Evolutionary conservation across 257 asterid genomes (phyloP).

Genomic region (Scutellaria baicalensis): DNA sequence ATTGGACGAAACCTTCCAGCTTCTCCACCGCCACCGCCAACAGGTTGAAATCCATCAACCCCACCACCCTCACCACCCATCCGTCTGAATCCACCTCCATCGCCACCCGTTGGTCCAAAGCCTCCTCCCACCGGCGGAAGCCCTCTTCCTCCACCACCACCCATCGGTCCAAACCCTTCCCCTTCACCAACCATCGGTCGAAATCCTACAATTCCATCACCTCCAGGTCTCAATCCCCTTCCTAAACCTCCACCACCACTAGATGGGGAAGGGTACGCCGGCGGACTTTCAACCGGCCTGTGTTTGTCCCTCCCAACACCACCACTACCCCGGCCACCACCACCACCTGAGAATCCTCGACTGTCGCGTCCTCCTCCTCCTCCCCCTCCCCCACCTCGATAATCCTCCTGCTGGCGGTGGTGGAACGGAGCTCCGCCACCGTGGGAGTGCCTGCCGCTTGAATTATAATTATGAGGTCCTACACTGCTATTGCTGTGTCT

Average conservation of each 20-base stretch:
- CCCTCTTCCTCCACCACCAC: conserved; percentile 27
- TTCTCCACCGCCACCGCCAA: conserved; percentile 15
- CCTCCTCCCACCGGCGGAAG: conserved; percentile 24
- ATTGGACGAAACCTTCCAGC: conserved; percentile 17
- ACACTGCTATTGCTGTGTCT: conserved; percentile 28
- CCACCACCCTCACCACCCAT: conserved; percentile 20
- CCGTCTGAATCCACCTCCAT: conserved; percentile 2
- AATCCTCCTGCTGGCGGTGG: conserved; percentile 24
- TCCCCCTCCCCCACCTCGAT: conserved; percentile 32
- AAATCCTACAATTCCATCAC: conserved; percentile 28
- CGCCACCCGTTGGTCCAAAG: conserved; percentile 9
- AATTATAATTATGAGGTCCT: conserved; percentile 17
- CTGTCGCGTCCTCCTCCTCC: conserved; percentile 33
- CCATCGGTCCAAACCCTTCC: conserved; percentile 28
- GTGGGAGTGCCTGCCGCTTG: conserved; percentile 27
- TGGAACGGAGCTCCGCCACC: conserved; percentile 27
- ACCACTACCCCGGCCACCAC: conserved; percentile 16
- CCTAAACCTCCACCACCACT: conserved; percentile 27
- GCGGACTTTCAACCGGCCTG: conserved; percentile 45
- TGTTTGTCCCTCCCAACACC: conserved; percentile 37
- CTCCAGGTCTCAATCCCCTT: conserved; percentile 30
- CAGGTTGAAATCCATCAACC: conserved; percentile 9
- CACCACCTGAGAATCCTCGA: conserved; percentile 25
- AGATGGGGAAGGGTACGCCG: conserved; percentile 32
- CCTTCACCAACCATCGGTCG: conserved; percentile 12